Evolutionary conservation across 495 filamentous ascomycete species (phyloP), one percentile per base, ranked within the genome.

Genomic region (Ramalina intermedia): DNA sequence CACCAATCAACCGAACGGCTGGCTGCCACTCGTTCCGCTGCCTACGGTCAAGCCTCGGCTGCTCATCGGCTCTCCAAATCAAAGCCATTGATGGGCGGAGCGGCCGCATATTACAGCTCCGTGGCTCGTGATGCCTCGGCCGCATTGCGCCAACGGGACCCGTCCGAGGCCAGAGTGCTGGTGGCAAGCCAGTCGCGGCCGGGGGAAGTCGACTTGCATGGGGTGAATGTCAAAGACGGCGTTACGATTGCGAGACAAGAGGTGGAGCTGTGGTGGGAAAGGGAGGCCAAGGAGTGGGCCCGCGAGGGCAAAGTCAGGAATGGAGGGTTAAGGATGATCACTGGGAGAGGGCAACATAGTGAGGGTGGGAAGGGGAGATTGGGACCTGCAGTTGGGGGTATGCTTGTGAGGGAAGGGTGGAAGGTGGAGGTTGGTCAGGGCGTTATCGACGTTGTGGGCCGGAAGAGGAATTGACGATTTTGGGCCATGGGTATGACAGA

Each of bases 401-500:
- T 82, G 67, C 61, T 98, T 47, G 68, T 76, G 42, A 71, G 71
- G 36, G 84, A 90, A 47, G 87, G 86, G 0, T 98, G 91, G 91
- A 82, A 75, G 52, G 69, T 93, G 27, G 74, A 87, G 62, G 69
- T 82, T 27, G 66, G 74, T 27, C 71, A 74, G 9, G 89, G 88
- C 0, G 66, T 72, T 29, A 69, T 87, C 41, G 58, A 76, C 37
- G 74, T 96, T 8, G 71, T 65, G 12, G 87, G 85, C 1, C 67
- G 56, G 26, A 53, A 33, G 29, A 35, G 17, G 27, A 26, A 17
- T 18, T 46, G 37, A 44, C 18, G 24, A 44, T 44, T 44, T 20
- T 44, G 42, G n/a, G n/a, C 42, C n/a, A 44, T 44, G 17, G 24
- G 42, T 16, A 21, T 44, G 26, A 18, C 16, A 41, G 14, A n/a